These are phyloP conservation scores for Lachancea mirantina DNA, from an alignment of 805 yeast genomes.

Conservation along the genomic window DNA sequence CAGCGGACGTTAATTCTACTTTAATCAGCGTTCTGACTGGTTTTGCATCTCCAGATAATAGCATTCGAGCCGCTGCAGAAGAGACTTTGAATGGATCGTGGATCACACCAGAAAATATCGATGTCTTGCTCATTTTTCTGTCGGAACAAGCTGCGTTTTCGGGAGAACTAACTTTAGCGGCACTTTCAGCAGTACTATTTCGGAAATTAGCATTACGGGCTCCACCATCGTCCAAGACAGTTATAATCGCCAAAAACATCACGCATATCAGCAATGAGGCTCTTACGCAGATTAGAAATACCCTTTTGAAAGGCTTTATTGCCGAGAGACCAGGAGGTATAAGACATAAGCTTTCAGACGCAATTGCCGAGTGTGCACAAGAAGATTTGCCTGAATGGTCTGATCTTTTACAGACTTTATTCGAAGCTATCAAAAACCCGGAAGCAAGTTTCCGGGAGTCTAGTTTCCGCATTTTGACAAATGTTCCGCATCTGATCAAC, in stretches of 20 bases:
- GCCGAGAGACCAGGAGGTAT: conserved; percentile 63
- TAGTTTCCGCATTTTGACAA: conserved; percentile 79
- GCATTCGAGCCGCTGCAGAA: conserved; percentile 72
- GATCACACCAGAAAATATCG: conserved; percentile 62
- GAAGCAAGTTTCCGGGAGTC: conserved; percentile 78
- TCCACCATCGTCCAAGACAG: conserved; percentile 51
- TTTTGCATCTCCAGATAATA: conserved; percentile 73
- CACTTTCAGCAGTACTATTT: conserved; percentile 82
- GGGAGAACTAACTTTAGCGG: conserved; percentile 48
- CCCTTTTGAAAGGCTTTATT: conserved; percentile 67
- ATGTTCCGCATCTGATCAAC: conserved; percentile 74
- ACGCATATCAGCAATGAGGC: conserved; percentile 59
- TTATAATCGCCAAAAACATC: conserved; percentile 69
- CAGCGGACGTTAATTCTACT: conserved; percentile 52
- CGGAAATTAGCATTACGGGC: conserved; percentile 78
- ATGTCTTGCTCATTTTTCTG: conserved; percentile 62
- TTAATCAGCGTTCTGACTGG: conserved; percentile 53
- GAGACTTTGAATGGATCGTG: conserved; percentile 63
- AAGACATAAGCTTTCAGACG: conserved; percentile 89
- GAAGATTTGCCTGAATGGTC: conserved; percentile 65
- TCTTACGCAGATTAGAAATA: conserved; percentile 52
- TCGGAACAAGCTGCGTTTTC: conserved; percentile 73
- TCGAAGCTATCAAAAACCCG: conserved; percentile 50
- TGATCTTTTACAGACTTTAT: conserved; percentile 65
- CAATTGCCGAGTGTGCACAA: conserved; percentile 85